Evolutionary conservation across 495 filamentous ascomycete species (phyloP).

Genomic region (Baudoinia panamericana): DNA sequence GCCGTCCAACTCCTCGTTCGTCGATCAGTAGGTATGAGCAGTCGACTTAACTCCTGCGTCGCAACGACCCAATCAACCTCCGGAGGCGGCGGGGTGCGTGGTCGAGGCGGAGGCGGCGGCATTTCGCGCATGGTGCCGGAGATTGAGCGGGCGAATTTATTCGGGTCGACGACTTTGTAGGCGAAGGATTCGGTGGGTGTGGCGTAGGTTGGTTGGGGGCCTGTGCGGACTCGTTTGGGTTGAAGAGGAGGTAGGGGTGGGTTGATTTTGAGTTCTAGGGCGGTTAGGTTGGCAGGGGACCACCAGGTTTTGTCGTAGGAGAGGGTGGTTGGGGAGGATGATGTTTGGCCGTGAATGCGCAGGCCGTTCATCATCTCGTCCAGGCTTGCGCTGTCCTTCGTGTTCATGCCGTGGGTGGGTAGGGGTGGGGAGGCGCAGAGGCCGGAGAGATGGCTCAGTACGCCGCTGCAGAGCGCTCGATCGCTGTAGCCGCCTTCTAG

Average conservation of each 20-base stretch:
- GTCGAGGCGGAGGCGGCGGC: slow-evolving; percentile 22
- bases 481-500: slow-evolving; percentile 94
- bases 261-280: slow-evolving; percentile 45
- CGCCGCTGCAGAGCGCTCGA: slow-evolving; percentile 71
- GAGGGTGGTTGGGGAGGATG: not conserved
- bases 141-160: slow-evolving; percentile 40
- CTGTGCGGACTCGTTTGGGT: slow-evolving; percentile 39
- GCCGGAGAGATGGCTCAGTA: slow-evolving; percentile 77
- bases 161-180: slow-evolving; percentile 53
- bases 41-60: slow-evolving; percentile 63
- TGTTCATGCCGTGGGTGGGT: too few species aligned
- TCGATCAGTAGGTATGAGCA: slow-evolving; percentile 62
- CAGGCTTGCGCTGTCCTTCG: not conserved
- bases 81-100: slow-evolving; percentile 52
- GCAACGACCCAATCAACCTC: slow-evolving; percentile 76
- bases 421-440: slow-evolving; percentile 34
- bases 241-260: slow-evolving; percentile 32
- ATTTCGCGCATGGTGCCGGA: slow-evolving; percentile 27
- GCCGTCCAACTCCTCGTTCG: slow-evolving; percentile 59
- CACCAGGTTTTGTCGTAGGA: slow-evolving; percentile 64
- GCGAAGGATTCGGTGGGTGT: slow-evolving; percentile 66
- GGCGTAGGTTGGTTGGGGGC: slow-evolving; percentile 50
- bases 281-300: slow-evolving; percentile 51
- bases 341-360: slow-evolving; percentile 1
- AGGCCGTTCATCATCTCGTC: slow-evolving; percentile 11